Evolutionary conservation across 495 filamentous ascomycete genomes (phyloP).

Genomic region (Hamigera avellanea): DNA sequence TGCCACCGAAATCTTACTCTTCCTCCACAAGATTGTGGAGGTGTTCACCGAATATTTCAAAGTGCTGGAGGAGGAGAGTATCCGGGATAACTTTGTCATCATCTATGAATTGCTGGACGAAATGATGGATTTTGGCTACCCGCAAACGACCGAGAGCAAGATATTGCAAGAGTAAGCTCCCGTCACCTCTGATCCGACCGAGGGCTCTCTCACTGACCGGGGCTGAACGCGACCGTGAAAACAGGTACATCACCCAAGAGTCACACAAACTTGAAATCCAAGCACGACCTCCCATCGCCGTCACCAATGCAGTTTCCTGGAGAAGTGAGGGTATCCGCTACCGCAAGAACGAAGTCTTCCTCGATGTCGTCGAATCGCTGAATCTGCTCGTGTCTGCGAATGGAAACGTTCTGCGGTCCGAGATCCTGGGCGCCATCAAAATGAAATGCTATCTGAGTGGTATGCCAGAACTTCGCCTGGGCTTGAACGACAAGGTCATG

Average conservation of each 20-base stretch:
- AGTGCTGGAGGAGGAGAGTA: conserved; percentile 96
- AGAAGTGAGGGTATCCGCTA: conserved; percentile 96
- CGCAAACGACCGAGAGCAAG: conserved; percentile 97
- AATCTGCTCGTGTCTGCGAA: conserved; percentile 92
- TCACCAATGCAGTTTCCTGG: conserved; percentile 98
- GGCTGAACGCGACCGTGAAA: no score
- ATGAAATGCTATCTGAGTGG: conserved; percentile 99
- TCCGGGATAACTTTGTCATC: conserved; percentile 98
- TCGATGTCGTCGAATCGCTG: conserved; percentile 93
- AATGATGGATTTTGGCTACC: conserved; percentile 99
- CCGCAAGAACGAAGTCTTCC: conserved; percentile 98
- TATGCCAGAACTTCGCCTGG: conserved; percentile 93
- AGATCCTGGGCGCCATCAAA: conserved; percentile 95
- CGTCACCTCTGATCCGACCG: no score
- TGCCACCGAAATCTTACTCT: conserved; percentile 95
- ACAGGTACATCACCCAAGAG: conserved; percentile 94
- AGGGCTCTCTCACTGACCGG: no score
- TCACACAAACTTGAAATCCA: conserved; percentile 97
- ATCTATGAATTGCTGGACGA: conserved; percentile 99
- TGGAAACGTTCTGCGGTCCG: conserved; percentile 91
- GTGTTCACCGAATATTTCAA: conserved; percentile 99
- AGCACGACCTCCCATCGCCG: conserved; percentile 97
- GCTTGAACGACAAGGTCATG: conserved; percentile 99
- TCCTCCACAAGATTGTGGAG: conserved; percentile 96
- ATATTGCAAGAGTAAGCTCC: conserved; percentile 78